phyloP scores from a whole-genome alignment of 106 monocot species.

The Apostasia ramifera region DNA sequence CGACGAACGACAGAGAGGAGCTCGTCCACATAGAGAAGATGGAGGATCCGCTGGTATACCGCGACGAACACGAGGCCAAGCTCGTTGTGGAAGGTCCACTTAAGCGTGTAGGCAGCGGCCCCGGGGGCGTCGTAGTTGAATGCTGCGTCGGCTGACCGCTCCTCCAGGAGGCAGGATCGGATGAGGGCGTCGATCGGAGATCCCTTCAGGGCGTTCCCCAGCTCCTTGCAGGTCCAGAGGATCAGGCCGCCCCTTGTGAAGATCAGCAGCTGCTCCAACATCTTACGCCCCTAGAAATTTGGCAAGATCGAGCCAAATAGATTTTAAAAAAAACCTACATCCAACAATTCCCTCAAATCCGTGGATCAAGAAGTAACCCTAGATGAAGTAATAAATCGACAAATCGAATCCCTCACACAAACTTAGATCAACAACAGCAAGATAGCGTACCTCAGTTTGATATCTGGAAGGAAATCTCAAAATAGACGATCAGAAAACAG shows the following conservation, averaged over 20 bases:
- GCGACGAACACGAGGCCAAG: constrained; percentile 96
- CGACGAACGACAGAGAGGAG: constrained; percentile 55
- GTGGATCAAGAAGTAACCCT: no score
- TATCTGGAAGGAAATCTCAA: no score
- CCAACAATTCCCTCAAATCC: no score
- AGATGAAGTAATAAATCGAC: no score
- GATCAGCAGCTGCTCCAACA: constrained; percentile 98
- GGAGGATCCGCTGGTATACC: constrained; percentile 86
- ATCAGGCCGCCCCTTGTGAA: constrained; percentile 96
- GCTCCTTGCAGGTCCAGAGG: constrained; percentile 77
- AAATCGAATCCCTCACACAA: no score
- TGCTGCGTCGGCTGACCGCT: constrained; percentile 78
- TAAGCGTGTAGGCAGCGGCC: constrained; percentile 61
- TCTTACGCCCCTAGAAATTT: constrained; percentile 14
- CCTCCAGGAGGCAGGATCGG: constrained; percentile 92
- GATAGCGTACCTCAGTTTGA: no score
- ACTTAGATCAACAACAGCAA: no score
- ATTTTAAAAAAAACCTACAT: no score
- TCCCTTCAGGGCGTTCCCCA: constrained; percentile 74
- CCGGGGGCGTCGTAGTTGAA: constrained; percentile 66
- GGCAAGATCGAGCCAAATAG: background rate
- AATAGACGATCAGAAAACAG: no score
- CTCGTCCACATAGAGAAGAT: constrained; percentile 88
- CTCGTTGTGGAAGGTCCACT: constrained; percentile 95
- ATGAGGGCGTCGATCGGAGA: constrained; percentile 91